Conservation (phyloP, 345 rosid species). For the Eucalyptus sp. region DNA sequence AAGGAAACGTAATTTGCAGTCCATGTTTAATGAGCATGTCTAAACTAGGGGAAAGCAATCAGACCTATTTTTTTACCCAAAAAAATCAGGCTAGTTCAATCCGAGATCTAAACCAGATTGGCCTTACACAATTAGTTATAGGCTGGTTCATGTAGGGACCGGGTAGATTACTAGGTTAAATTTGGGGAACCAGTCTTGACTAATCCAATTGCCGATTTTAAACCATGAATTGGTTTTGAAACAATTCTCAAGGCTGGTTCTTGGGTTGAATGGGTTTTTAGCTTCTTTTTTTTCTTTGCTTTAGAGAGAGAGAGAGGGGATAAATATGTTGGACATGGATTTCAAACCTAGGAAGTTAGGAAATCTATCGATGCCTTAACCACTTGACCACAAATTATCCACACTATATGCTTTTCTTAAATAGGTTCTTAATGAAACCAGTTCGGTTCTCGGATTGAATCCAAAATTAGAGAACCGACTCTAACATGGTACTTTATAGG, state of each 20-base stretch:
- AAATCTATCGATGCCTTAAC: background rate
- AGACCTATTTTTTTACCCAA: background rate
- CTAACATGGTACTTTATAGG: background rate
- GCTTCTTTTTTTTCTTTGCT: background rate
- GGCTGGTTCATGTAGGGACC: accelerated
- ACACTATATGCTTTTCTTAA: background rate
- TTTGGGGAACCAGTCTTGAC: background rate
- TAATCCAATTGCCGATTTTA: accelerated
- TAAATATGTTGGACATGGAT: background rate
- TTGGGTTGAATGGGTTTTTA: background rate
- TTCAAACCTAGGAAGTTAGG: background rate
- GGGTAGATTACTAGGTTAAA: background rate
- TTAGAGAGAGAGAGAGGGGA: background rate
- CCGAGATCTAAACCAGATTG: background rate
- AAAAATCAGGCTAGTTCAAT: background rate
- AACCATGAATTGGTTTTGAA: background rate
- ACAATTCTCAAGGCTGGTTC: background rate
- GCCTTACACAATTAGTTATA: background rate
- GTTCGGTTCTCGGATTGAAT: accelerated
- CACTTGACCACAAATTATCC: background rate
- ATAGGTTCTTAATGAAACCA: background rate
- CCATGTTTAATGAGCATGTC: background rate
- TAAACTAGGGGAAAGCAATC: background rate
- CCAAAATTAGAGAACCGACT: background rate
- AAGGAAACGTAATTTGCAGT: background rate